phyloP scores from a whole-genome alignment of 108 stramenopile genomes.

The Skeletonema menzelii region DNA sequence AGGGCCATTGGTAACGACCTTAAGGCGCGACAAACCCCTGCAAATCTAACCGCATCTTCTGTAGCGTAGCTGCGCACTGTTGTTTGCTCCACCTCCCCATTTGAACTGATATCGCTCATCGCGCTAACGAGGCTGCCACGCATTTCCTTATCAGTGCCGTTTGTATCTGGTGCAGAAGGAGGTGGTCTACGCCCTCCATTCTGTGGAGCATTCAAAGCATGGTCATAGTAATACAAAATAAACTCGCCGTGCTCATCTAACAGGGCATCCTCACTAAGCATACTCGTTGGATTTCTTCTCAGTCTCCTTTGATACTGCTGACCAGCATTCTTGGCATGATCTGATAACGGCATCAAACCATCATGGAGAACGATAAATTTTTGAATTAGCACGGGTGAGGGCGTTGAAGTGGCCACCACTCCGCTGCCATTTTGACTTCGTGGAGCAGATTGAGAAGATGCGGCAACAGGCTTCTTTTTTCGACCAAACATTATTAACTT shows the following conservation, averaged over 20 bases:
- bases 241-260: conserved; percentile 68
- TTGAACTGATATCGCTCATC: background rate
- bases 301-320: background rate
- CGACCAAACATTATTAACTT: conserved; percentile 1
- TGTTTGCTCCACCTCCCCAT: background rate
- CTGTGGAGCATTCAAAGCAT: conserved; percentile 30
- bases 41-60: conserved; percentile 68
- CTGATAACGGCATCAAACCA: conserved; percentile 35
- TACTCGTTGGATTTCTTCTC: conserved; percentile 25
- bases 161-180: background rate
- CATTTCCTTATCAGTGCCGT: background rate
- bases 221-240: conserved; percentile 68
- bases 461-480: background rate
- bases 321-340: background rate
- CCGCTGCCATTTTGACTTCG: background rate
- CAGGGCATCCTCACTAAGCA: conserved; percentile 64
- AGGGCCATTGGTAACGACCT: conserved; percentile 56
- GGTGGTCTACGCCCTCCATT: conserved; percentile 10
- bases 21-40: conserved; percentile 62
- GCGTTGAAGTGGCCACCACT: background rate
- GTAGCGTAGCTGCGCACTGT: conserved; percentile 12
- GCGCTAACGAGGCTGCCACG: background rate
- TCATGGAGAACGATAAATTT: conserved; percentile 47
- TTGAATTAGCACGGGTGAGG: conserved; percentile 28
- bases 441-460: background rate